phyloP scores from a whole-genome alignment of 345 rosid genomes.

The Gossypium thurberi region DNA sequence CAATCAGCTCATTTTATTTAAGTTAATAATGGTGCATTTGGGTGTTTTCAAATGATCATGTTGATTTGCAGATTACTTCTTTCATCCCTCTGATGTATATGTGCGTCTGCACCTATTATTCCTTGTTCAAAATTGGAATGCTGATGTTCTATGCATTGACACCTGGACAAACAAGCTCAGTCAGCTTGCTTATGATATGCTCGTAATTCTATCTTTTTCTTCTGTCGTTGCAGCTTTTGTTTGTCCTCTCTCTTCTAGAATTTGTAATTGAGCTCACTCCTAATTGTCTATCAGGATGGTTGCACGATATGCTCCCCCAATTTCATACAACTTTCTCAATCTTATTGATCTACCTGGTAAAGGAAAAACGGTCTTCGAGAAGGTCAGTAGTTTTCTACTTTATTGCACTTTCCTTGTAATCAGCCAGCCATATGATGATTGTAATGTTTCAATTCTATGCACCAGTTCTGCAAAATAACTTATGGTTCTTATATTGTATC shows the following conservation, averaged over 20 bases:
- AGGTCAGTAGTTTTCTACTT: constrained; percentile 31
- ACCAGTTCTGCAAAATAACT: neutral
- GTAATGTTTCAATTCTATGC: neutral
- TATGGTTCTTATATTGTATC: neutral
- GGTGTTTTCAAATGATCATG: neutral
- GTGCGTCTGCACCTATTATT: constrained; percentile 77
- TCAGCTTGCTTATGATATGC: constrained; percentile 84
- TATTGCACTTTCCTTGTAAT: neutral
- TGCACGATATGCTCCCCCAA: constrained; percentile 77
- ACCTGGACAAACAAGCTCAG: constrained; percentile 71
- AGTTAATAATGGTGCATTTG: neutral
- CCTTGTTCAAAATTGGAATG: constrained; percentile 75
- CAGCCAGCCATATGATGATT: neutral
- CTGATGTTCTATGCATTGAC: constrained; percentile 78
- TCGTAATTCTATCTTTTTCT: constrained; percentile 36
- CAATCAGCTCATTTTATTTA: neutral
- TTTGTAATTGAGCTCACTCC: neutral
- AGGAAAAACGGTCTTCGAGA: constrained; percentile 46
- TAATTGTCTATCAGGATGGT: constrained; percentile 47
- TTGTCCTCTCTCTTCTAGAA: neutral
- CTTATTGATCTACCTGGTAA: constrained; percentile 42
- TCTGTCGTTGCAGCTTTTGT: neutral
- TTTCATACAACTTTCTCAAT: constrained; percentile 78
- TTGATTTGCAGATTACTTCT: constrained; percentile 45
- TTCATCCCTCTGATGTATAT: constrained; percentile 76